phyloP scores from a whole-genome alignment of 1,284 basidiomycete genomes.

The Trichosporon asahii region DNA sequence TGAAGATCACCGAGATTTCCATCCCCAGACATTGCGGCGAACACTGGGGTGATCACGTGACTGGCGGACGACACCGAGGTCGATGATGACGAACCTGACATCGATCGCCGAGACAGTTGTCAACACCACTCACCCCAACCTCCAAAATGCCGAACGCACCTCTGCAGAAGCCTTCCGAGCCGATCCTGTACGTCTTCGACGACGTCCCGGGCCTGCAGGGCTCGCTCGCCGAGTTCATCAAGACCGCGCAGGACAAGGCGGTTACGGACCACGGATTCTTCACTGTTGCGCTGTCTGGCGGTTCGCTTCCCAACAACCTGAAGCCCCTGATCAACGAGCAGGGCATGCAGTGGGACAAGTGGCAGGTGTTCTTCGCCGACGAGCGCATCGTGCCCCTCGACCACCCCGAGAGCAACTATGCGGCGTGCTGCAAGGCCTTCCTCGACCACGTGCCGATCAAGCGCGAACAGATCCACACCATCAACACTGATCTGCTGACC shows the following conservation, averaged over 20 bases:
- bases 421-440: slow-evolving; percentile 69
- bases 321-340: slow-evolving; percentile 65
- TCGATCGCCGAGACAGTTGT: not conserved
- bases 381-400: slow-evolving; percentile 91
- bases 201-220: slow-evolving; percentile 55
- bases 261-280: slow-evolving; percentile 84
- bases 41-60: not conserved
- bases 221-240: slow-evolving; percentile 74
- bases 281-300: slow-evolving; percentile 88
- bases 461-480: slow-evolving; percentile 72
- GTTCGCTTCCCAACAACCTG: slow-evolving; percentile 84
- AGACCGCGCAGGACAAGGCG: slow-evolving; percentile 85
- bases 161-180: slow-evolving; percentile 42
- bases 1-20: not conserved
- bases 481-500: slow-evolving; percentile 65
- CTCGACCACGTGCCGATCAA: slow-evolving; percentile 78
- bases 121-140: slow-evolving; percentile 2
- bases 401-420: slow-evolving; percentile 87
- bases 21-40: not conserved
- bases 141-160: slow-evolving; percentile 44
- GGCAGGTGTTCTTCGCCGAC: slow-evolving; percentile 96
- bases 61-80: not conserved
- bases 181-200: slow-evolving; percentile 74
- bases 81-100: not conserved
- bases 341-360: slow-evolving; percentile 87